These are phyloP conservation scores for Xerocomellus amylosporus DNA, from an alignment of 768 basidiomycete genomes.

Conservation along the genomic window DNA sequence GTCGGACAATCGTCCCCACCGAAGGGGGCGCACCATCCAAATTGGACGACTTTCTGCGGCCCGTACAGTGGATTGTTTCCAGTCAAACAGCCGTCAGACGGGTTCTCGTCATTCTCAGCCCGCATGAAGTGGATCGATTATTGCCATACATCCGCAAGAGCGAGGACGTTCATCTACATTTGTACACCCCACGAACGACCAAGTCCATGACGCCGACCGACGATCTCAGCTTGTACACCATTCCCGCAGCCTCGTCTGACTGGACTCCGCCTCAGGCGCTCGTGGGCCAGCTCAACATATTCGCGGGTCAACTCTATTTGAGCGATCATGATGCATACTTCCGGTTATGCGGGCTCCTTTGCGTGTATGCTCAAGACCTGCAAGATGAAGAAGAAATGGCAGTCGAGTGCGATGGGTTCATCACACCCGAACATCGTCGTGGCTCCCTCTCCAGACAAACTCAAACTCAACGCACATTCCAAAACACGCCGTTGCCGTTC, in stretches of 20 bases:
- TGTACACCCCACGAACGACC: conserved; percentile 40
- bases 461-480: not conserved
- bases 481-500: conserved; percentile 12
- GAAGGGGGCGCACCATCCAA: not conserved
- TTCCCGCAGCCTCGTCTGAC: conserved; percentile 18
- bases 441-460: not conserved
- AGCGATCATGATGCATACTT: no score
- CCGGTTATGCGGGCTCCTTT: no score
- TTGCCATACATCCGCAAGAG: conserved; percentile 36
- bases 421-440: conserved; percentile 5
- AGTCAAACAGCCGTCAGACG: conserved; percentile 31
- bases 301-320: conserved; percentile 3
- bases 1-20: not conserved
- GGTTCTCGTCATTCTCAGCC: conserved; percentile 39
- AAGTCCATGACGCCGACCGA: conserved; percentile 38
- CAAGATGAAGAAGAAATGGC: conserved; percentile 44
- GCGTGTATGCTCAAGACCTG: conserved; percentile 35
- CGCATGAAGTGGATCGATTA: conserved; percentile 38
- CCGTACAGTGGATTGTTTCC: conserved; percentile 45
- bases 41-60: conserved; percentile 34
- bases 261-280: conserved; percentile 15
- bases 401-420: conserved; percentile 20
- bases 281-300: conserved; percentile 40
- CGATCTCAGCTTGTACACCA: conserved; percentile 20
- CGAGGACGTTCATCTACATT: conserved; percentile 37